phyloP scores from a whole-genome alignment of 129 eudicot genomes.

The Chrysanthemum lavandulifolium region DNA sequence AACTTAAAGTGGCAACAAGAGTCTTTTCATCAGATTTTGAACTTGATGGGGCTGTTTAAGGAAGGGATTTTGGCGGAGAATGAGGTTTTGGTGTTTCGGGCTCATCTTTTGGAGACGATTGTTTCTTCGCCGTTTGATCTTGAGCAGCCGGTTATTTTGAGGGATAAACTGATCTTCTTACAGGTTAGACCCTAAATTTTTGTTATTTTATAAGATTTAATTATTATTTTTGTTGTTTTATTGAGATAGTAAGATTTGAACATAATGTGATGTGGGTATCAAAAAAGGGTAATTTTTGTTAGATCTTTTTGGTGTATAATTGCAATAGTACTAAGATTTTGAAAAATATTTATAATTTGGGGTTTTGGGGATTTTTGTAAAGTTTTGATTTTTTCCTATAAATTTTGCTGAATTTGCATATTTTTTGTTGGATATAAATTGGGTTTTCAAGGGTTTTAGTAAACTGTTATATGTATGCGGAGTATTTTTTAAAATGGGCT shows the following conservation, averaged over 20 bases:
- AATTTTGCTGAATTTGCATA: not conserved
- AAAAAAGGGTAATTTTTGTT: not conserved
- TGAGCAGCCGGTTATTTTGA: slow-evolving; percentile 60
- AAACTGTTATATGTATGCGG: too few species aligned
- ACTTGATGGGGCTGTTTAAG: slow-evolving; percentile 70
- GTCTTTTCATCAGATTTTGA: slow-evolving; percentile 78
- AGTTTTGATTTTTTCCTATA: not conserved
- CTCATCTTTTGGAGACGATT: slow-evolving; percentile 75
- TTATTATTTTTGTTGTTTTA: not conserved
- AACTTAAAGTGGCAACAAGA: slow-evolving; percentile 98
- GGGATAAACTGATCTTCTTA: slow-evolving; percentile 85
- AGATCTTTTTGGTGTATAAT: not conserved
- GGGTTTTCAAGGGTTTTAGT: too few species aligned
- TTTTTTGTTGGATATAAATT: not conserved
- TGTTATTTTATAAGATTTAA: not conserved
- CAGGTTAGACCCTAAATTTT: slow-evolving; percentile 46
- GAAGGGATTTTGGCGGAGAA: slow-evolving; percentile 77
- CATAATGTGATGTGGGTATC: slow-evolving; percentile 1
- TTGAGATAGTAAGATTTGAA: not conserved
- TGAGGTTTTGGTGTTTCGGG: slow-evolving; percentile 67
- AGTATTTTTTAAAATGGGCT: too few species aligned
- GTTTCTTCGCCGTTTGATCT: slow-evolving; percentile 38
- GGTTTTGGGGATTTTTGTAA: not conserved
- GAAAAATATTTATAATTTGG: not conserved
- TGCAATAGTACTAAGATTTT: not conserved